These are phyloP conservation scores for Coemansia nantahalensis DNA, from an alignment of 192 early-diverging fungal species.

Conservation along the genomic window DNA sequence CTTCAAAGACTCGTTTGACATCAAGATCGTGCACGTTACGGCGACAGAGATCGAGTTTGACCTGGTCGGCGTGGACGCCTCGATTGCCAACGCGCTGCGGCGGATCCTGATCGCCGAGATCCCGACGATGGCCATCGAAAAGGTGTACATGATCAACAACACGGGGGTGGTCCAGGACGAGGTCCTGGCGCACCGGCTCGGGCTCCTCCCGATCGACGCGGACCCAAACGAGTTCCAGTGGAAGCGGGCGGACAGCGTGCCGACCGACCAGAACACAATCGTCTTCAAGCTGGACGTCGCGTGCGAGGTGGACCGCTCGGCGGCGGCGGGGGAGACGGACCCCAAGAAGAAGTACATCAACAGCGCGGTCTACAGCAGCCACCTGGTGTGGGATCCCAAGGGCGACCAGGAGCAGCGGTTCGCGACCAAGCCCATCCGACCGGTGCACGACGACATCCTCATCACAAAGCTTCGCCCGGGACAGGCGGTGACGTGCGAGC, in stretches of 20 bases:
- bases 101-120: slow-evolving; percentile 93
- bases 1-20: slow-evolving; percentile 40
- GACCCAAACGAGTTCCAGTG: slow-evolving; percentile 82
- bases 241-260: slow-evolving; percentile 64
- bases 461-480: slow-evolving; percentile 91
- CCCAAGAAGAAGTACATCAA: slow-evolving; percentile 73
- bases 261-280: slow-evolving; percentile 92
- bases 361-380: slow-evolving; percentile 67
- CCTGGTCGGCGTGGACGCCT: slow-evolving; percentile 87
- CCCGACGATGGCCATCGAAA: slow-evolving; percentile 97
- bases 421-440: slow-evolving; percentile 62
- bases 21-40: slow-evolving; percentile 39
- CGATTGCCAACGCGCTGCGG: slow-evolving; percentile 92
- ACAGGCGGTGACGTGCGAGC: slow-evolving; percentile 77
- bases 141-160: slow-evolving; percentile 90
- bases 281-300: slow-evolving; percentile 81
- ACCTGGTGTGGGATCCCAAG: slow-evolving; percentile 86
- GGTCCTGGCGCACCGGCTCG: slow-evolving; percentile 87
- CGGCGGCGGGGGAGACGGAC: slow-evolving; percentile 63
- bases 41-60: slow-evolving; percentile 89
- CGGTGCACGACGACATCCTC: slow-evolving; percentile 90
- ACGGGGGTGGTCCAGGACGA: slow-evolving; percentile 91
- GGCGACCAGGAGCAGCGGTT: slow-evolving; percentile 81
- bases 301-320: slow-evolving; percentile 65
- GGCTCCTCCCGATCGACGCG: slow-evolving; percentile 87